Evolutionary conservation across 2,329 filamentous ascomycete genomes (phyloP).

Genomic region (Aspergillus amoenus): DNA sequence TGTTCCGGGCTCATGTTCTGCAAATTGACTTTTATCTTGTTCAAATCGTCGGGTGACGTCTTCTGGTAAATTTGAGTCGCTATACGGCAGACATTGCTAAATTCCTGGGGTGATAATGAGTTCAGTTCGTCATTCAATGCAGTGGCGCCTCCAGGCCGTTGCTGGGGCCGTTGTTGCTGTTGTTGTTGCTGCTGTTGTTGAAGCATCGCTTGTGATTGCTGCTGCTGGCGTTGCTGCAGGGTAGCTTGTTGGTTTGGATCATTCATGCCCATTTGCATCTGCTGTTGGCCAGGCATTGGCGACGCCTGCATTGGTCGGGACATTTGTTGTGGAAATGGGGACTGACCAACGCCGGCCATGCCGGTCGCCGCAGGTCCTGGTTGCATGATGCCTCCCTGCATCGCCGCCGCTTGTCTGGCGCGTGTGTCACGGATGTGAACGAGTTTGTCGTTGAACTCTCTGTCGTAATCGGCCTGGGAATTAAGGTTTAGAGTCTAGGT

Average conservation of each 20-base stretch:
- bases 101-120: slow-evolving; percentile 41
- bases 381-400: slow-evolving; percentile 41
- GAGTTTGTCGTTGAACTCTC: slow-evolving; percentile 45
- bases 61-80: slow-evolving; percentile 49
- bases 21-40: slow-evolving; percentile 50
- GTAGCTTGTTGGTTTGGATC: slow-evolving; percentile 32
- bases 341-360: slow-evolving; percentile 35
- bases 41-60: slow-evolving; percentile 45
- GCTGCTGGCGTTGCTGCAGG: slow-evolving; percentile 37
- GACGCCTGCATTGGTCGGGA: slow-evolving; percentile 53
- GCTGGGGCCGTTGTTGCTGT: slow-evolving; percentile 31
- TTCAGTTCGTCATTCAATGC: slow-evolving; percentile 35
- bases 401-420: slow-evolving; percentile 41
- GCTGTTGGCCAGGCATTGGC: slow-evolving; percentile 44
- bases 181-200: slow-evolving; percentile 28
- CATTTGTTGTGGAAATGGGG: slow-evolving; percentile 51
- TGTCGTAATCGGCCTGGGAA: slow-evolving; percentile 43
- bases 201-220: slow-evolving; percentile 16
- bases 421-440: slow-evolving; percentile 46
- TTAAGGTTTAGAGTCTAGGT: not conserved
- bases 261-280: slow-evolving; percentile 38
- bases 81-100: slow-evolving; percentile 45
- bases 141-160: slow-evolving; percentile 28
- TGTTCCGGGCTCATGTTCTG: slow-evolving; percentile 48
- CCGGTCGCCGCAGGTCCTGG: slow-evolving; percentile 32